phyloP scores from a whole-genome alignment of 164 flowering plant species.

The Berberis vulgaris region DNA sequence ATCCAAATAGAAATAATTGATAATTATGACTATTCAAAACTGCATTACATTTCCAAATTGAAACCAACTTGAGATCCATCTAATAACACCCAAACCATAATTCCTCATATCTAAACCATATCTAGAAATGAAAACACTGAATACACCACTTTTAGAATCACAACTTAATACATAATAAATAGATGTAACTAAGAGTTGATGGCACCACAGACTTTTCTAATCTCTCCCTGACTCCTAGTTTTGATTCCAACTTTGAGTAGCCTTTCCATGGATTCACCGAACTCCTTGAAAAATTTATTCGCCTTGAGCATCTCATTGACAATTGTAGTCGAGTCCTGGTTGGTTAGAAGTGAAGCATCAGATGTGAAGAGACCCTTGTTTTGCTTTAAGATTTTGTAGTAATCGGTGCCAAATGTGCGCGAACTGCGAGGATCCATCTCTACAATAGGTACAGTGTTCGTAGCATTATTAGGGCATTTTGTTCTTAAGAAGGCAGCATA shows the following conservation, averaged over 20 bases:
- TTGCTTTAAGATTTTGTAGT: slow-evolving; percentile 20
- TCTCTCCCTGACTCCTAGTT: slow-evolving; percentile 14
- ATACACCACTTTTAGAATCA: too few species aligned
- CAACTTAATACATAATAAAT: too few species aligned
- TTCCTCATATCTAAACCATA: too few species aligned
- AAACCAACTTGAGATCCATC: too few species aligned
- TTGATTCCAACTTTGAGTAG: slow-evolving; percentile 14
- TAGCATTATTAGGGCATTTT: slow-evolving; percentile 22
- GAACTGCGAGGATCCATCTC: slow-evolving; percentile 43
- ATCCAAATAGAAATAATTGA: too few species aligned
- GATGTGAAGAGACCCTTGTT: slow-evolving; percentile 43
- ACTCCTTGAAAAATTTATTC: slow-evolving; percentile 15
- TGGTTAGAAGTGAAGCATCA: slow-evolving; percentile 45
- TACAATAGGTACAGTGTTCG: slow-evolving; percentile 20
- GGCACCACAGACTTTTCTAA: slow-evolving; percentile 13
- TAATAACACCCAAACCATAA: too few species aligned
- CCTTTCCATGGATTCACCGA: slow-evolving; percentile 8
- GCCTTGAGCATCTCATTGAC: slow-evolving; percentile 9
- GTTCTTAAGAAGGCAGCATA: slow-evolving; percentile 33
- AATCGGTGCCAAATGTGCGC: slow-evolving; percentile 26
- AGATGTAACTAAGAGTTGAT: slow-evolving; percentile 1
- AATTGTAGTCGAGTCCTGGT: slow-evolving; percentile 11
- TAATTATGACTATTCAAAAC: too few species aligned
- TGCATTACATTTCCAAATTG: too few species aligned
- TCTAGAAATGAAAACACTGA: too few species aligned